A percentile compares a stretch with the other conserved stretches of the same genome.
Conservation (phyloP, 768 basidiomycete genomes). For the Grammothele lineata region DNA sequence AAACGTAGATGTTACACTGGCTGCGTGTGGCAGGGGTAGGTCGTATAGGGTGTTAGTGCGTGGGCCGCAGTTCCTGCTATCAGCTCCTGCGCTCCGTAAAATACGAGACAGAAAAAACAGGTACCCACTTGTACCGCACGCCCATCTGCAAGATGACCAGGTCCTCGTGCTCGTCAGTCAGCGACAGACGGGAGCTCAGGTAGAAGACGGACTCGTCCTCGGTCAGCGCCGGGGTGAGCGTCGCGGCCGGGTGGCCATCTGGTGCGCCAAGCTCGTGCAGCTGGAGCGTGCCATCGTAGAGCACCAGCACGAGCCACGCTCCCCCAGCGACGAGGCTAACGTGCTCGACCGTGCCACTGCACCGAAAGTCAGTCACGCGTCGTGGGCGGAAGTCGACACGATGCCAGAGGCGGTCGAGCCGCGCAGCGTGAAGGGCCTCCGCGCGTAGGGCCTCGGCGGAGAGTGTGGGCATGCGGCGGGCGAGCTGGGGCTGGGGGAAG, state of each 20-base stretch:
- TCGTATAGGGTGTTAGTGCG: neutral
- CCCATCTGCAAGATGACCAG: slow-evolving; percentile 16
- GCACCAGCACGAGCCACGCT: slow-evolving; percentile 11
- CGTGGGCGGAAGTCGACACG: slow-evolving; percentile 6
- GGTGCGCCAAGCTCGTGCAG: slow-evolving; percentile 10
- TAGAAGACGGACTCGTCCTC: slow-evolving; percentile 16
- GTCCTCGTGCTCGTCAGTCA: slow-evolving; percentile 12
- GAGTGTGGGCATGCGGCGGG: neutral
- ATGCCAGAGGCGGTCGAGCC: slow-evolving; percentile 10
- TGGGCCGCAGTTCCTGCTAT: too few relatives aligned
- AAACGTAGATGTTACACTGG: slow-evolving; percentile 15
- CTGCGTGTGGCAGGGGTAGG: neutral
- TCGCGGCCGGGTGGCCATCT: slow-evolving; percentile 1
- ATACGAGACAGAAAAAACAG: too few relatives aligned
- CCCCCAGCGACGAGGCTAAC: slow-evolving; percentile 12
- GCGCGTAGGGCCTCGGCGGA: slow-evolving; percentile 4
- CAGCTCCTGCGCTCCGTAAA: too few relatives aligned
- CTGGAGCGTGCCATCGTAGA: slow-evolving; percentile 11
- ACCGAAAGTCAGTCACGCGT: slow-evolving; percentile 1
- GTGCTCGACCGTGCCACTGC: slow-evolving; percentile 9
- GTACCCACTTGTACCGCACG: slow-evolving; percentile 13
- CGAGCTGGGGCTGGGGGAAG: slow-evolving; percentile 11
- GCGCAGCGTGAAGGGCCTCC: slow-evolving; percentile 6
- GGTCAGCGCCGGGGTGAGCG: slow-evolving; percentile 4
- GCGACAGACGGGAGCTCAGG: slow-evolving; percentile 14